A percentile compares a stretch with the other conserved stretches of the same genome.
Evolutionary conservation across 805 yeast genomes (phyloP).

Genomic region (Jamesozyma piceae): DNA sequence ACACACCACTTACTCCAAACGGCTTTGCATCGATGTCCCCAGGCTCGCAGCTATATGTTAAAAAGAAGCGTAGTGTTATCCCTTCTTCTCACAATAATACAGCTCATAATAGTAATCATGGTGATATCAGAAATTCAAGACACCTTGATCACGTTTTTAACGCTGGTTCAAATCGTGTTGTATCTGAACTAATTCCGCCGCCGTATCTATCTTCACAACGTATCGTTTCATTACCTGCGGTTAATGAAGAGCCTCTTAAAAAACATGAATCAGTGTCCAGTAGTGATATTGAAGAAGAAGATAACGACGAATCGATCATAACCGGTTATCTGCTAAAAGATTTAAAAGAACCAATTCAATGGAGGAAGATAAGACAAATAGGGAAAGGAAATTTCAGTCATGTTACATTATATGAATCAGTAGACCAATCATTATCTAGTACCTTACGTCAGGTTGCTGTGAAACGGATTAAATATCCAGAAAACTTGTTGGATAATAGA

Average conservation of each 20-base stretch:
- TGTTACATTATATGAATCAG: conserved; percentile 42
- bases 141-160: conserved; percentile 6
- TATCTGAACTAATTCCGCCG: conserved; percentile 21
- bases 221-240: conserved; percentile 21
- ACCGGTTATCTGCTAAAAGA: conserved; percentile 15
- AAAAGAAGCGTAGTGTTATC: conserved; percentile 10
- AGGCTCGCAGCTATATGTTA: conserved; percentile 7
- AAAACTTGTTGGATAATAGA: conserved; percentile 24
- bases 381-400: conserved; percentile 66
- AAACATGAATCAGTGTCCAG: neutral
- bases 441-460: conserved; percentile 45
- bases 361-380: conserved; percentile 36
- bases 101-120: neutral
- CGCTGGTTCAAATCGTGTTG: conserved; percentile 13
- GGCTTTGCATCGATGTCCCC: conserved; percentile 6
- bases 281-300: neutral
- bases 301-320: conserved; percentile 9
- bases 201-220: conserved; percentile 16
- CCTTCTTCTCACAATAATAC: neutral
- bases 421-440: conserved; percentile 12
- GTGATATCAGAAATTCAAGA: conserved; percentile 2
- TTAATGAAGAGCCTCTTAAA: conserved; percentile 9
- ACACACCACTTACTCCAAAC: conserved; percentile 19
- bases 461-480: conserved; percentile 47
- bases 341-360: conserved; percentile 14